These are phyloP conservation scores for Penicillium subrubescens DNA, from an alignment of 495 filamentous ascomycete genomes.

Conservation along the genomic window DNA sequence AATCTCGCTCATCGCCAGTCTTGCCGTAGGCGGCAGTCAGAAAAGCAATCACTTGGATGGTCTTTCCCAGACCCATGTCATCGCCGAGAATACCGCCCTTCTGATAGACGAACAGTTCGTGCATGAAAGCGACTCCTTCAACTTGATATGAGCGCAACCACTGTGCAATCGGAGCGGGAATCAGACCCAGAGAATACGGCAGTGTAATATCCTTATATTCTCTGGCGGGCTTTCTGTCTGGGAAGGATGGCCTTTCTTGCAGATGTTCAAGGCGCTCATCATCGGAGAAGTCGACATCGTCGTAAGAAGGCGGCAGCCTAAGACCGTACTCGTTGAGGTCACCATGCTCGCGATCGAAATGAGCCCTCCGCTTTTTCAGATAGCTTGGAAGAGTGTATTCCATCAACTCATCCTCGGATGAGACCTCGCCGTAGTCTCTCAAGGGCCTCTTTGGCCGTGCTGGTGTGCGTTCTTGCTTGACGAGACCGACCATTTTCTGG, in stretches of 20 bases:
- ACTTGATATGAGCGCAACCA: slow-evolving; percentile 93
- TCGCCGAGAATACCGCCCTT: slow-evolving; percentile 89
- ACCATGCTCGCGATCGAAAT: slow-evolving; percentile 57
- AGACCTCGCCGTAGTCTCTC: slow-evolving; percentile 43
- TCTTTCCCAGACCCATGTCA: slow-evolving; percentile 98
- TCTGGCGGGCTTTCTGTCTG: slow-evolving; percentile 59
- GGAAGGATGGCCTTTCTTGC: slow-evolving; percentile 71
- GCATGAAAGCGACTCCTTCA: slow-evolving; percentile 81
- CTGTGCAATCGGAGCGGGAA: slow-evolving; percentile 89
- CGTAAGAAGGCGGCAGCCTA: slow-evolving; percentile 76
- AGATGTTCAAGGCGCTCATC: slow-evolving; percentile 67
- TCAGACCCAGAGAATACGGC: slow-evolving; percentile 74
- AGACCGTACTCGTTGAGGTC: slow-evolving; percentile 67
- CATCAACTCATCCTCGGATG: slow-evolving; percentile 59
- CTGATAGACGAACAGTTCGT: slow-evolving; percentile 89
- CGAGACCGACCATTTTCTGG: slow-evolving; percentile 34
- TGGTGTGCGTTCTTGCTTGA: slow-evolving; percentile 25
- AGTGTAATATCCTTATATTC: slow-evolving; percentile 76
- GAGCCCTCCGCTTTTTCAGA: slow-evolving; percentile 51
- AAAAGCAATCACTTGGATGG: slow-evolving; percentile 94
- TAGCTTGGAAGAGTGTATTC: slow-evolving; percentile 61
- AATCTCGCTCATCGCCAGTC: slow-evolving; percentile 86
- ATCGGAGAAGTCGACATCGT: slow-evolving; percentile 84
- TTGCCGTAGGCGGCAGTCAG: slow-evolving; percentile 93
- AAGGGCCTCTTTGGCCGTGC: slow-evolving; percentile 21